Evolutionary conservation across 2,329 filamentous ascomycete genomes (phyloP), one percentile per base, ranked within the genome.

Genomic region (Fusarium transvaalense): DNA sequence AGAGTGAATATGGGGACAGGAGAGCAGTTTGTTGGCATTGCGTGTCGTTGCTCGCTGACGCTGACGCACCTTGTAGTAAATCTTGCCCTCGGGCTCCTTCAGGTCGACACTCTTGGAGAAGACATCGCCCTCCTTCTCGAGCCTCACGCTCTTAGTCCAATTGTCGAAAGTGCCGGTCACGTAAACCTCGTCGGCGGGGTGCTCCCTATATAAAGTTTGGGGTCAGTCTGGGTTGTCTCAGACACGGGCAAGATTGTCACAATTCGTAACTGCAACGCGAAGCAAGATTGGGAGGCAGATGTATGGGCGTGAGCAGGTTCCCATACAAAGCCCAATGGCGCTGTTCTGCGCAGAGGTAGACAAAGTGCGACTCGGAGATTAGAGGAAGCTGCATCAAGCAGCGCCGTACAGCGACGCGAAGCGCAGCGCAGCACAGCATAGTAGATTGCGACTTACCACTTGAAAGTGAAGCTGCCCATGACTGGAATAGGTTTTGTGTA

Each of bases 151-250:
- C 85, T 96, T 95, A 72, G 87, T 86, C 96, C 96, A 99, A 82
- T 93, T 87, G 82, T 98, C 95, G 78, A 98, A 98, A 68, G 92
- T 95, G 78, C 96, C 96, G 39, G 95, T 98, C 74, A 98, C 96
- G 81, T 91, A 95, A 79, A 98, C 95, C 78, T 97, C 92, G 72
- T 90, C 86, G 78, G 92, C 94, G 74, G 89, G 84, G 79, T 96
- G 90, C 77, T 91, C 89, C 95, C 95, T 97, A 81, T 72, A 76
- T 21, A 61, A 73, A 64, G 41, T 52, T 69, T 39, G 42, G 31
- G 34, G 68, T 74, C 57, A 74, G 71, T 66, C 29, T 64, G 42
- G 27, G 51, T 37, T 71, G 74, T 75, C 74, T 74, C 42, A 72
- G 68, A 72, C 53, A 65, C 47, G 48, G 59, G 23, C 23, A 39